Evolutionary conservation across 768 basidiomycete species (phyloP).

Genomic region (Podaxis carcinomalis): DNA sequence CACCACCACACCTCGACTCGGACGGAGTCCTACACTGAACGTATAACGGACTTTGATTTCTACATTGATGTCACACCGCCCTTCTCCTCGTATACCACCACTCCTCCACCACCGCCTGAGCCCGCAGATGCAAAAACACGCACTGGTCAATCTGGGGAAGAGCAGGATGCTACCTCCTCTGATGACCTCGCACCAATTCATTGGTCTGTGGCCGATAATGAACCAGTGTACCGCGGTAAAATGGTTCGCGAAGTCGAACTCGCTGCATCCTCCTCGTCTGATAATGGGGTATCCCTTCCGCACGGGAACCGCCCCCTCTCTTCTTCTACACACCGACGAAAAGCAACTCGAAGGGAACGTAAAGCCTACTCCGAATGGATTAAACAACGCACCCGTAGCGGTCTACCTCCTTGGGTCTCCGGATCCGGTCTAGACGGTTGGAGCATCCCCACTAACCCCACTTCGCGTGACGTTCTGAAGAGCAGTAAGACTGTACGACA

Average conservation of each 20-base stretch:
- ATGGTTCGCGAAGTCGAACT: conserved; percentile 56
- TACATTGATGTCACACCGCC: conserved; percentile 43
- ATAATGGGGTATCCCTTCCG: conserved; percentile 10
- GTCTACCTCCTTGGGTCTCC: conserved; percentile 44
- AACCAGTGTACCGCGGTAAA: conserved; percentile 60
- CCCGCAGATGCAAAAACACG: neutral
- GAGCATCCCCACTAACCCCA: neutral
- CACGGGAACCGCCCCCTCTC: neutral
- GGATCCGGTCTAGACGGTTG: conserved; percentile 13
- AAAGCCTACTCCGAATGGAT: conserved; percentile 43
- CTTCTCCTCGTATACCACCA: neutral
- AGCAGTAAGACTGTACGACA: conserved; percentile 62
- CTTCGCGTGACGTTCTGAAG: conserved; percentile 28
- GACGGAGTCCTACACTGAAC: conserved; percentile 52
- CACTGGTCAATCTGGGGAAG: neutral
- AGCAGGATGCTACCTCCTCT: conserved; percentile 6
- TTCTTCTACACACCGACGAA: conserved; percentile 18
- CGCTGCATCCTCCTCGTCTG: neutral
- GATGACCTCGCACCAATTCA: conserved; percentile 33
- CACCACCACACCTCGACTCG: conserved; percentile 15
- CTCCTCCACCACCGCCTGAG: neutral
- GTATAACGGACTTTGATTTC: conserved; percentile 67
- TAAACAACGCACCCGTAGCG: conserved; percentile 37
- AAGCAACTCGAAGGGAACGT: conserved; percentile 36
- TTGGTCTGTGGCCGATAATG: conserved; percentile 60